Evolutionary conservation across 768 basidiomycete species (phyloP), one percentile per base, ranked within the genome.

Genomic region (Cystobasidium tubakii): DNA sequence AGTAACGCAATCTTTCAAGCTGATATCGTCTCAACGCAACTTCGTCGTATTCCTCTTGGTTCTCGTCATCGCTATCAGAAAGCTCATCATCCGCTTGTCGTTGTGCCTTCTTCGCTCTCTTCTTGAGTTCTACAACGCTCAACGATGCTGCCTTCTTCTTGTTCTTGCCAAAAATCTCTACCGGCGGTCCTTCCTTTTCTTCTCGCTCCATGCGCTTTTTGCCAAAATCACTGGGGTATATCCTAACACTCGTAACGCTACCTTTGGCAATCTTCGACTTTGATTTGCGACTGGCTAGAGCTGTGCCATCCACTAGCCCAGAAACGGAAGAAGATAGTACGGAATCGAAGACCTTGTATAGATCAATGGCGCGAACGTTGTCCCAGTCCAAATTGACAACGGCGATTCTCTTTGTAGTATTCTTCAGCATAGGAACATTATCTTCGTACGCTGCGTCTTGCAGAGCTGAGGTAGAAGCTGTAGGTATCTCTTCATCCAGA

Each of bases 351-450:
- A 97, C 90, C 82, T 90, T 92, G 86, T 88, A 96, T 15, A 99
- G 83, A 80, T 98, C 93, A 23, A 83, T 83, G 0, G 95, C 92
- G 70, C 89, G 89, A 64, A 98, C 87, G 81, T 97, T 86, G 81
- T 98, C 96, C 96, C 96, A 99, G 82, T 99, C 96, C 65, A 98
- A 86, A 80, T 98, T 97, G 76, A 98, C 95, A 55, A 89, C 86
- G 0, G 95, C 96, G 7, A 99, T 80, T 27, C 95, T 85, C 69
- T 83, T 84, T 1, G 92, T 92, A 12, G 83, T 81, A 10, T 82
- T 44, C 54, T 71, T 19, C 54, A 71, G 34, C 31, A 44, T 71
- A 4, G 69, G 69, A 29, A 71, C 55, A 12, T 31, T 21, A 17
- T 71, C 69, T n/a, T 55, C 69, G 6, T 71, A 53, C 84, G 1